These are phyloP conservation scores for Xylaria palmicola DNA, from an alignment of 495 filamentous ascomycete species.

Conservation along the genomic window DNA sequence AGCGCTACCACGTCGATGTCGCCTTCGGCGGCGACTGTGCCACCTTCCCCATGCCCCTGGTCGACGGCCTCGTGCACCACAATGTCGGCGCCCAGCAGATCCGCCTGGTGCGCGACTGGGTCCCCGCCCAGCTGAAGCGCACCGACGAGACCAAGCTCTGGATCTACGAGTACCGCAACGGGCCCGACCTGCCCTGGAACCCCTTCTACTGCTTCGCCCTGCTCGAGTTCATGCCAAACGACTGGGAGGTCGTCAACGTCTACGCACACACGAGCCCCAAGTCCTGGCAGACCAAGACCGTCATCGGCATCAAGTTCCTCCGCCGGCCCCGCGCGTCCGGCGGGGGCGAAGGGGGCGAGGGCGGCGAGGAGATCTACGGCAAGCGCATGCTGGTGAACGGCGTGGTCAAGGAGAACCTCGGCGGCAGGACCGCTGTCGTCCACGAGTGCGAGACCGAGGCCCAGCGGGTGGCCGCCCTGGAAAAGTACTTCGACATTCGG, in stretches of 20 bases:
- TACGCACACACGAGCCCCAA: slow-evolving; percentile 47
- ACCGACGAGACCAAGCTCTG: slow-evolving; percentile 49
- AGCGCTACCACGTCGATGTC: slow-evolving; percentile 58
- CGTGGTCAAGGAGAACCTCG: slow-evolving; percentile 58
- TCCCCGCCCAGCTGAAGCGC: slow-evolving; percentile 44
- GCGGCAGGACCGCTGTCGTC: slow-evolving; percentile 55
- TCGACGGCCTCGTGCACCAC: slow-evolving; percentile 40
- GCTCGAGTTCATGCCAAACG: slow-evolving; percentile 59
- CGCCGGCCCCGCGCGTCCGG: slow-evolving; percentile 36
- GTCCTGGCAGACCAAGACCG: slow-evolving; percentile 48
- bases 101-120: slow-evolving; percentile 46
- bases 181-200: slow-evolving; percentile 47
- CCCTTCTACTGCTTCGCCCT: slow-evolving; percentile 60
- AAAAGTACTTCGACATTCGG: slow-evolving; percentile 55
- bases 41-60: slow-evolving; percentile 53
- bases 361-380: slow-evolving; percentile 50
- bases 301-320: slow-evolving; percentile 60
- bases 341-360: no score
- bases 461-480: slow-evolving; percentile 51
- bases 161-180: slow-evolving; percentile 62
- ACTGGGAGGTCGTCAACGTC: slow-evolving; percentile 61
- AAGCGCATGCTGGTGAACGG: slow-evolving; percentile 58
- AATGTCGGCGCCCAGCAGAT: slow-evolving; percentile 50
- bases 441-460: slow-evolving; percentile 48
- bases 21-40: slow-evolving; percentile 65